Evolutionary conservation across 495 filamentous ascomycete species (phyloP), one percentile per base, ranked within the genome.

Genomic region (Neurospora sp.): DNA sequence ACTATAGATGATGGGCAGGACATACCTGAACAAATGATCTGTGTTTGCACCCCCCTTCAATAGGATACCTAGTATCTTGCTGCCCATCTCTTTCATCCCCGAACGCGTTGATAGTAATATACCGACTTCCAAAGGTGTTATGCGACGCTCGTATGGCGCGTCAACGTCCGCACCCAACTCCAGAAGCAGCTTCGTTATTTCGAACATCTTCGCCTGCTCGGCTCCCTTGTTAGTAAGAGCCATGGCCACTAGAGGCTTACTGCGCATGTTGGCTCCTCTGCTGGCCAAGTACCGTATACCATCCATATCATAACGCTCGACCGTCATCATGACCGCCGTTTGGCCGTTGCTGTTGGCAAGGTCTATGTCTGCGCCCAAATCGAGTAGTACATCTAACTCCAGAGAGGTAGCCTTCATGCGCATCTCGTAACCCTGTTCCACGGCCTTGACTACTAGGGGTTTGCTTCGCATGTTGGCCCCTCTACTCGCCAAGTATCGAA

Each of bases 201-300:
- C 11, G 39, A 31, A 1, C 1, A 16, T 4, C 39, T 4, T 41
- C 12, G 0, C 0, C 12, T 1, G 12, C 0, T 41, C 0, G 11
- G 39, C 3, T 1, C 16, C 0, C 4, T 16, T 2, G 0, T 41
- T 0, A 0, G 4, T 41, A 3, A 41, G 39, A 2, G 42, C 18
- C 14, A 44, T 44, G 18, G 5, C 16, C 5, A 44, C 7, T n/a
- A 44, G 14, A n/a, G 42, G 16, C 18, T 7, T n/a, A n/a, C 42
- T n/a, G 42, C 42, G 18, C 42, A 44, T 44, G 41, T n/a, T 44
- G 41, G 41, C 41, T 0, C 41, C 41, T n/a, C 4, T 44, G 41
- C 41, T 16, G 0, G 41, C 41, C 41, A 44, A n/a, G 18, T 18
- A 44, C 41, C 41, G 41, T 6, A n/a, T 44, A n/a, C 41, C 39